Conservation (phyloP, 257 asterid species). For the Scutellaria minor region DNA sequence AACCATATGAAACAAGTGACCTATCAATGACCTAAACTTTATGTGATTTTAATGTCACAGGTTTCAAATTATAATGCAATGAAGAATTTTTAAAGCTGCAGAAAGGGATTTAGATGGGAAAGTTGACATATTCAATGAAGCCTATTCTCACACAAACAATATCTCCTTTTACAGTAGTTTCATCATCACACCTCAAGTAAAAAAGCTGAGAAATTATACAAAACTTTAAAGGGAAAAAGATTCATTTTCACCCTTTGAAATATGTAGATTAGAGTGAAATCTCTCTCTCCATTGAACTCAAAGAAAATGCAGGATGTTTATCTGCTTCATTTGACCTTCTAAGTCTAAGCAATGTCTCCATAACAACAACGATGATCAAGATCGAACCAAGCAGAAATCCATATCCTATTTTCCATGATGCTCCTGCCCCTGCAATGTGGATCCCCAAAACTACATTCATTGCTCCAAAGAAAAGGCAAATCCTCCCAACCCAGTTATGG, state of each 20-base stretch:
- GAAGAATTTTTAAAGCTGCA: too few species aligned
- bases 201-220: slow-evolving; percentile 15
- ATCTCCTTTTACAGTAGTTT: background rate
- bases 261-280: slow-evolving; percentile 28
- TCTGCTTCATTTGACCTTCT: slow-evolving; percentile 45
- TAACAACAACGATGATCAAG: slow-evolving; percentile 53
- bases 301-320: slow-evolving; percentile 51
- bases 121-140: background rate
- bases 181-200: slow-evolving; percentile 22
- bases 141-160: slow-evolving; percentile 13
- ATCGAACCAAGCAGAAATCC: slow-evolving; percentile 67
- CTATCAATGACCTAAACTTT: too few species aligned
- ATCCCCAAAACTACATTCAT: slow-evolving; percentile 74
- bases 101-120: too few species aligned
- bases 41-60: too few species aligned
- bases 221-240: slow-evolving; percentile 4
- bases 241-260: slow-evolving; percentile 20
- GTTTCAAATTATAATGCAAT: too few species aligned
- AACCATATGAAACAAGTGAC: too few species aligned
- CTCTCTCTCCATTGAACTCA: slow-evolving; percentile 48
- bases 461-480: slow-evolving; percentile 75
- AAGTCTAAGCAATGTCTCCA: slow-evolving; percentile 64
- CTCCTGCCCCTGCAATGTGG: slow-evolving; percentile 67
- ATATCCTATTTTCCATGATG: slow-evolving; percentile 68
- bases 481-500: slow-evolving; percentile 77